Percentiles rank a stretch among this genome's conserved stretches.
Evolutionary conservation across 768 basidiomycete species (phyloP).

Genomic region (Russula compacta): DNA sequence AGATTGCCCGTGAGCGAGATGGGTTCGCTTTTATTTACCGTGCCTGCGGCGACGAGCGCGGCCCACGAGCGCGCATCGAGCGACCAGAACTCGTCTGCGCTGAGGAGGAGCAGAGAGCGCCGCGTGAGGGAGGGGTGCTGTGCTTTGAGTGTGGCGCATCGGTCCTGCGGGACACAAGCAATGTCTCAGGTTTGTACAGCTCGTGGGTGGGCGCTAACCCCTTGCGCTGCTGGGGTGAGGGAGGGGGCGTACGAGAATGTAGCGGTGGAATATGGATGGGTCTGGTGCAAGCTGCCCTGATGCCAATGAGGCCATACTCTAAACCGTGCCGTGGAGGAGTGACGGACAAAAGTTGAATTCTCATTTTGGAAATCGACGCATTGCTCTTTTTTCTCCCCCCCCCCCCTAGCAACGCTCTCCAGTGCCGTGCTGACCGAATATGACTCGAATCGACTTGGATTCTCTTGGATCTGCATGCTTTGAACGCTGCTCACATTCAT

Average conservation of each 20-base stretch:
- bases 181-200: background rate
- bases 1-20: no score
- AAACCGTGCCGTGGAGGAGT: no score
- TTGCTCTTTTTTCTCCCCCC: no score
- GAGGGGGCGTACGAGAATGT: constrained; percentile 4
- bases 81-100: constrained; percentile 12
- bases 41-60: background rate
- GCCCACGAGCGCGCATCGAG: constrained; percentile 5
- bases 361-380: no score
- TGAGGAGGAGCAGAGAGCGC: background rate
- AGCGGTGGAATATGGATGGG: constrained; percentile 2
- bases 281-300: background rate
- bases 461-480: no score
- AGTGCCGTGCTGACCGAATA: no score
- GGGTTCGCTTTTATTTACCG: background rate
- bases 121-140: background rate
- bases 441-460: no score
- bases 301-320: no score
- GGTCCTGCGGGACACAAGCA: background rate
- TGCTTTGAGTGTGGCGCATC: background rate
- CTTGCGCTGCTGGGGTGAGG: no score
- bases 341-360: no score
- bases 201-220: background rate
- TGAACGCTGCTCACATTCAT: no score
- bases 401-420: no score